These are phyloP conservation scores for Verticillium longisporum DNA, from an alignment of 2,329 filamentous ascomycete genomes.

Conservation along the genomic window DNA sequence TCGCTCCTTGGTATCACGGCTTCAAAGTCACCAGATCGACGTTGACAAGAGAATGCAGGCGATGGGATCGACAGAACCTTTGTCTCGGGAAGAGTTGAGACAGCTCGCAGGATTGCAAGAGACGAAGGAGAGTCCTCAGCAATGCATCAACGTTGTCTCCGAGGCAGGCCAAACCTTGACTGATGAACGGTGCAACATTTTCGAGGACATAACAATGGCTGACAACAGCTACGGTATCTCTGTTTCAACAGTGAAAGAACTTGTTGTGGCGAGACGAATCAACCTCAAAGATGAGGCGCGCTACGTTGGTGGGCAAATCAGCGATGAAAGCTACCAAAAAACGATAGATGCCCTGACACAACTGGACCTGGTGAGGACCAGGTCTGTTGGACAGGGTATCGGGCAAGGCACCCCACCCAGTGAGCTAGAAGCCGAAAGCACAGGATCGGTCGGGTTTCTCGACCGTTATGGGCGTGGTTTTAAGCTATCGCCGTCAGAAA, in stretches of 20 bases:
- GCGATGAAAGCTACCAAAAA: slow-evolving; percentile 3
- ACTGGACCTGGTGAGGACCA: neutral
- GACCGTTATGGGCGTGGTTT: neutral
- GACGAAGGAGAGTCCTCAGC: slow-evolving; percentile 14
- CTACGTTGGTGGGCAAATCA: slow-evolving; percentile 2
- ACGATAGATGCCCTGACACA: slow-evolving; percentile 1
- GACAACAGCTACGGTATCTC: slow-evolving; percentile 15
- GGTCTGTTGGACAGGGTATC: neutral
- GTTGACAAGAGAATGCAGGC: slow-evolving; percentile 12
- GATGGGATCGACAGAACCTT: neutral
- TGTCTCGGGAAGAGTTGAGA: slow-evolving; percentile 7
- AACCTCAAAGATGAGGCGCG: slow-evolving; percentile 7
- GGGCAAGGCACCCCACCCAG: neutral
- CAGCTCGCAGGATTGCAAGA: slow-evolving; percentile 13
- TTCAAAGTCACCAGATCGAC: slow-evolving; percentile 10
- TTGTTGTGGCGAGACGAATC: slow-evolving; percentile 14
- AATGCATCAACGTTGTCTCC: slow-evolving; percentile 15
- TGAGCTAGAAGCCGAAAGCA: neutral
- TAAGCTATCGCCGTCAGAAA: neutral
- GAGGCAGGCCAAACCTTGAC: slow-evolving; percentile 11
- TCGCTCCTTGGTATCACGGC: slow-evolving; percentile 6
- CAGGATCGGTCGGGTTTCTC: neutral
- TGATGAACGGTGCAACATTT: slow-evolving; percentile 15
- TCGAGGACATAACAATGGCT: slow-evolving; percentile 16
- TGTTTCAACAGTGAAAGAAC: slow-evolving; percentile 17